Percentiles rank a stretch among this genome's conserved stretches.
These are phyloP conservation scores for Drechmeria coniospora DNA, from an alignment of 2,329 filamentous ascomycete species.

Conservation along the genomic window DNA sequence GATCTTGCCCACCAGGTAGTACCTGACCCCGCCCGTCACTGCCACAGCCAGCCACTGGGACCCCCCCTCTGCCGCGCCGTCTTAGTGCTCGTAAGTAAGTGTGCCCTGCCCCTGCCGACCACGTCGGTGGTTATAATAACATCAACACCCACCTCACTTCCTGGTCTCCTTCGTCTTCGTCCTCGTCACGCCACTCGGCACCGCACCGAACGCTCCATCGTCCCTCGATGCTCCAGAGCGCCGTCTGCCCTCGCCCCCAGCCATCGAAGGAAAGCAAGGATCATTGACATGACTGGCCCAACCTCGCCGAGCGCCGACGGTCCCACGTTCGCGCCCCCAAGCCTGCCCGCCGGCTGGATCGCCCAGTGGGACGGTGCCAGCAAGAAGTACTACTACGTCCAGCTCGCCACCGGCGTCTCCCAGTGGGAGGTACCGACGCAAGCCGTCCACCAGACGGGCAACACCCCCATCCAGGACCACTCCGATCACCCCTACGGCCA, in stretches of 20 bases:
- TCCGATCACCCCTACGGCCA: constrained; percentile 46
- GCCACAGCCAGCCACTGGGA: too few species aligned
- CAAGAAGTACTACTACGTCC: constrained; percentile 56
- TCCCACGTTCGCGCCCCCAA: constrained; percentile 43
- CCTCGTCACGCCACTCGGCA: too few species aligned
- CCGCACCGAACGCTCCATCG: too few species aligned
- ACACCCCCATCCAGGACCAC: constrained; percentile 34
- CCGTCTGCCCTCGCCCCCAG: too few species aligned
- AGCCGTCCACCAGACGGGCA: constrained; percentile 45
- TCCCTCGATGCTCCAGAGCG: too few species aligned
- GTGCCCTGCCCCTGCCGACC: too few species aligned
- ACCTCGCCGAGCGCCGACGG: constrained; percentile 42
- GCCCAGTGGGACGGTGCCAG: constrained; percentile 51
- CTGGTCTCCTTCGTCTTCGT: constrained; percentile 3
- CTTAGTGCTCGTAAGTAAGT: too few species aligned
- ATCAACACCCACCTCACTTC: too few species aligned
- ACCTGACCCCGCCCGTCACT: too few species aligned
- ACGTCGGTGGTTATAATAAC: too few species aligned
- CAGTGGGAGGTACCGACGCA: constrained; percentile 61
- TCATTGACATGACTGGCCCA: constrained; percentile 35
- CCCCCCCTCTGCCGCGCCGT: too few species aligned
- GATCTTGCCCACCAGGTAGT: too few species aligned
- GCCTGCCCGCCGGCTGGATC: constrained; percentile 50
- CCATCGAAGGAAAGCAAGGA: constrained; percentile 3
- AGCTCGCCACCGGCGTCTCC: constrained; percentile 54